Evolutionary conservation across 441 rosid species (phyloP).

Genomic region (Euphorbia corollata): DNA sequence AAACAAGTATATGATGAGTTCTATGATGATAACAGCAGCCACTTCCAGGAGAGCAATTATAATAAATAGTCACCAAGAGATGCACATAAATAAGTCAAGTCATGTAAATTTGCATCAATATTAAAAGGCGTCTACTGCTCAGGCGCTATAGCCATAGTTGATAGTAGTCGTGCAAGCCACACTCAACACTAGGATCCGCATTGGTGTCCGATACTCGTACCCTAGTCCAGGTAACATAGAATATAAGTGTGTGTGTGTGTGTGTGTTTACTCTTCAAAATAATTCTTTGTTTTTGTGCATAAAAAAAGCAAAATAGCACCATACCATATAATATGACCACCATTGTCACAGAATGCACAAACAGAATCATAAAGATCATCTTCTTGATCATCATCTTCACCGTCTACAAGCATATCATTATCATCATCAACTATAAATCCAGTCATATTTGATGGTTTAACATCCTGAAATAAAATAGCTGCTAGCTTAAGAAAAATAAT

Average conservation of each 20-base stretch:
- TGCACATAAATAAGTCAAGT: background rate
- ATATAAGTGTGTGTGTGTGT: background rate
- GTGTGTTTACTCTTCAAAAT: background rate
- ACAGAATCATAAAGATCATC: conserved; percentile 60
- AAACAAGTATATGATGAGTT: background rate
- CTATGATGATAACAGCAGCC: background rate
- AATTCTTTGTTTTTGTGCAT: background rate
- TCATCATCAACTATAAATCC: conserved; percentile 61
- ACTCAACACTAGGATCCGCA: no score
- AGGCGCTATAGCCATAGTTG: no score
- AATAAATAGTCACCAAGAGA: background rate
- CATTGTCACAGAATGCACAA: conserved; percentile 89
- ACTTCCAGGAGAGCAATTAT: background rate
- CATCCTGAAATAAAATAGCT: conserved; percentile 32
- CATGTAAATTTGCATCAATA: background rate
- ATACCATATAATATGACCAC: conserved; percentile 74
- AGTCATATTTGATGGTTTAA: conserved; percentile 27
- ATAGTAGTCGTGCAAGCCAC: no score
- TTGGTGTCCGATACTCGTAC: no score
- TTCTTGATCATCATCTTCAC: conserved; percentile 46
- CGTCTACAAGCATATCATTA: conserved; percentile 26
- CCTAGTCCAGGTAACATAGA: no score
- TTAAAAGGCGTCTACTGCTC: no score
- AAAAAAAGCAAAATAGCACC: conserved; percentile 14
- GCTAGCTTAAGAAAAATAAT: conserved; percentile 17